Base-by-base conservation (phyloP, 306 rosid species). In the Casuarina equisetifolia region DNA sequence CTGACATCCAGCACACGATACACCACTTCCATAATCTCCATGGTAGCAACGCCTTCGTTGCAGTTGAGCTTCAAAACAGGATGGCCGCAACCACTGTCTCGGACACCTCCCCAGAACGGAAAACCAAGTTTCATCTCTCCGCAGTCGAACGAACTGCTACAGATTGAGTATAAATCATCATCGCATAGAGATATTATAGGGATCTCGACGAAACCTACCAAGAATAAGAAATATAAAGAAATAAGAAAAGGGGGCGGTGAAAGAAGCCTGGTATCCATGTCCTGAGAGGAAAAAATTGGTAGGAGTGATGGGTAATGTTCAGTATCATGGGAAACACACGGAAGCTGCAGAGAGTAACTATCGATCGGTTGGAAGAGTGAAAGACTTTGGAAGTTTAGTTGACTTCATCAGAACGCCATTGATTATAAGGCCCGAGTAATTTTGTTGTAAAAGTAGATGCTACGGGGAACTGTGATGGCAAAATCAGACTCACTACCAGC, bases 21-120 rank as follows among this genome's bases (percentile, higher is more conserved):
- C 2, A 0, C 49, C 71, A 82, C 78, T 9, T 25, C 73, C n/a
- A 36, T 54, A 62, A 90, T 89, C 19, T 75, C 64, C 20, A 90
- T 77, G 78, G 70, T 61, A 45, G 81, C 11, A 11, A 3, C 66
- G 36, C 11, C 50, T 3, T 7, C 1, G 15, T 32, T 6, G 51
- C 97, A 92, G 3, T 1, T 8, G 44, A 89, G 82, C 7, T 59
- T 17, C 39, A 89, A 63, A 10, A 38, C 68, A 48, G 81, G 89
- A 75, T 83, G 6, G 62, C 93, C 96, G 73, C 97, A 92, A 43
- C 0, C 44, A 0, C 6, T 62, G 6, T 84, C 81, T 19, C 88
- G 84, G 2, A 4, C 12, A 0, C 0, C 38, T 72, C 91, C 90
- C 93, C 87, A 85, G 68, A 87, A 85, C 17, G 89, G 91, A 78